Evolutionary conservation across 2,329 filamentous ascomycete species (phyloP), one percentile per base, ranked within the genome.

Genomic region (Diatrype stigma): DNA sequence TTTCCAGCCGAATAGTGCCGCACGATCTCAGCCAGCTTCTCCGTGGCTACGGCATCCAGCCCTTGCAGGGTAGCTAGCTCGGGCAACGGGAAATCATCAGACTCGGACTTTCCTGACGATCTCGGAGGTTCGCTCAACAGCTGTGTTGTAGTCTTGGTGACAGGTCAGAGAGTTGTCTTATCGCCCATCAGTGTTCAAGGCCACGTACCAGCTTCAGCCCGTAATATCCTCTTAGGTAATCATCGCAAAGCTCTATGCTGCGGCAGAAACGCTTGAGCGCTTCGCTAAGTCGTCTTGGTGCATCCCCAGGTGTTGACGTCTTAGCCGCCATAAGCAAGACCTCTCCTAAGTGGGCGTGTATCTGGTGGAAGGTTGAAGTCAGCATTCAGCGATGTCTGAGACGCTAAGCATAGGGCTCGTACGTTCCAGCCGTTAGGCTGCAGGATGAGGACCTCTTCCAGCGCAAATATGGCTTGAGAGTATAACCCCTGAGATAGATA

Each of bases 381-480:
- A 71, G 67, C 58, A 60, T 59, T 30, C 16, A 26, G 48, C 10
- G 14, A 45, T 19, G 22, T 35, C 30, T 37, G 34, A 49, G 38
- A 28, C 17, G 40, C 12, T 21, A 45, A 45, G 46, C 42, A 56
- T 40, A 50, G 30, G 53, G 68, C n/a, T 58, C 88, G 67, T 69
- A 94, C 89, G 75, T 96, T 97, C 92, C 94, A 99, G 19, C 93
- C 90, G 73, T 96, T 96, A 3, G 94, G 93, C 48, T 84, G 82
- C 51, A 96, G 77, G 47, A 97, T 75, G 42, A 99, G 71, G 19
- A 96, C 90, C 69, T 99, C 94, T 68, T 99, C 94, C 42, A 96
- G 73, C 53, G 90, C 87, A 69, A 87, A 96, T 47, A 96, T 84
- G 37, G 91, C 89, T 69, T 97, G 93, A 14, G 85, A 73, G 64